These are phyloP conservation scores for Periconia sp. DNA, from an alignment of 2,329 filamentous ascomycete species.

Conservation along the genomic window DNA sequence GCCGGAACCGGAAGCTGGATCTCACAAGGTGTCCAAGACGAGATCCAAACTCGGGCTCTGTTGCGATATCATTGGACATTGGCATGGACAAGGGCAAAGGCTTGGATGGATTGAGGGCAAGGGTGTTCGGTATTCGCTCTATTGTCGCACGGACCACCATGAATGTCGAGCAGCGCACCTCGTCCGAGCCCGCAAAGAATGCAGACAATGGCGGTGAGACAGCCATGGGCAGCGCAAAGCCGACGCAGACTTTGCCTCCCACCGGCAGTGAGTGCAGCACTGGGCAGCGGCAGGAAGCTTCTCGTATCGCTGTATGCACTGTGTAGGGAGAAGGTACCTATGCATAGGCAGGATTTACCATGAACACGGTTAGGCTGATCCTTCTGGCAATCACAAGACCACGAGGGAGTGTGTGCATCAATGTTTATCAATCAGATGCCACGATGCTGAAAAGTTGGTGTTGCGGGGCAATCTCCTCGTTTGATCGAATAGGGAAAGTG, in stretches of 20 bases:
- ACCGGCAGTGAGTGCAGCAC: neutral
- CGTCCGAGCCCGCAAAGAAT: neutral
- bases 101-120: neutral
- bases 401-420: neutral
- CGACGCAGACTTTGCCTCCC: neutral
- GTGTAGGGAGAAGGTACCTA: no score
- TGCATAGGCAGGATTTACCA: no score
- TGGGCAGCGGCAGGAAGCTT: neutral
- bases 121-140: neutral
- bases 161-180: neutral
- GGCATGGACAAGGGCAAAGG: neutral
- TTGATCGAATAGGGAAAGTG: constrained; percentile 1
- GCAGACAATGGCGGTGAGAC: constrained; percentile 2
- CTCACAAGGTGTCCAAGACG: neutral
- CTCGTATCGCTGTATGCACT: no score
- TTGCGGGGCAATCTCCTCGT: neutral
- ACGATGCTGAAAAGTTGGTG: constrained; percentile 1
- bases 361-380: neutral
- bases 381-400: neutral
- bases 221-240: neutral
- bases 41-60: neutral
- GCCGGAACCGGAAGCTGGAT: constrained; percentile 6
- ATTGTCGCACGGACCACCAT: neutral
- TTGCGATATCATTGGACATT: neutral
- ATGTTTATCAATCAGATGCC: neutral